Base-by-base conservation (phyloP, 352 stramenopile genomes). In the Phytophthora melonis region DNA sequence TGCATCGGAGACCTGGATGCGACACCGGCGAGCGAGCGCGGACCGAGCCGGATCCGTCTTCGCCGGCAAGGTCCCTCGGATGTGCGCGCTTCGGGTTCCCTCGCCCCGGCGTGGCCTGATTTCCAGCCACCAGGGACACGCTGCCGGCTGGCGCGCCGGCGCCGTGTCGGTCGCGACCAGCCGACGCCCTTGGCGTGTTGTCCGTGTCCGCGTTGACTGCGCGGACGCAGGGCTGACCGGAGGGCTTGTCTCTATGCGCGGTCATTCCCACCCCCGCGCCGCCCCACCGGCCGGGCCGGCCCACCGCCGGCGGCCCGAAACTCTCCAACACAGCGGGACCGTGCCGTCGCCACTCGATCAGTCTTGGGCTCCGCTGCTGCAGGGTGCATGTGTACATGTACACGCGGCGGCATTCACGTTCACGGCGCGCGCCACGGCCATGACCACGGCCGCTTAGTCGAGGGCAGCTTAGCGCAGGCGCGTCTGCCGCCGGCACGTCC, bases 21-120 rank as follows among this genome's bases (percentile, higher is more conserved):
- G 65, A 70, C 70, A 47, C 45, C 65, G 25, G 25, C 49, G 32
- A 27, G n/a, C 25, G 27, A 58, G 34, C 34, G 68, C 58, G 39
- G 50, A 62, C 45, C 41, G 56, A 64, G 60, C 56, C 39, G 64
- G 53, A 70, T 70, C 47, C 66, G 39, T 25, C 63, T 57, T 50
- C 32, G 49, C 43, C 63, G 21, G 73, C 68, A 80, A 70, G 66
- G 53, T 80, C 73, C 73, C 73, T 80, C 68, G 68, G 73, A 80
- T 80, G 73, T 77, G 72, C 53, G 54, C 53, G 53, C 47, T 55
- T 41, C n/a, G 13, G 30, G 62, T 61, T 62, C 66, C 56, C 68
- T 75, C 68, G 18, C 36, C 43, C 14, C 16, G 41, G 14, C 49
- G 41, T 0, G 23, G 34, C 36, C 62, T 70, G 68, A 77, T 77